These are phyloP conservation scores for Pseudonitzschia multiseries DNA, from an alignment of 108 stramenopile genomes.

Conservation along the genomic window DNA sequence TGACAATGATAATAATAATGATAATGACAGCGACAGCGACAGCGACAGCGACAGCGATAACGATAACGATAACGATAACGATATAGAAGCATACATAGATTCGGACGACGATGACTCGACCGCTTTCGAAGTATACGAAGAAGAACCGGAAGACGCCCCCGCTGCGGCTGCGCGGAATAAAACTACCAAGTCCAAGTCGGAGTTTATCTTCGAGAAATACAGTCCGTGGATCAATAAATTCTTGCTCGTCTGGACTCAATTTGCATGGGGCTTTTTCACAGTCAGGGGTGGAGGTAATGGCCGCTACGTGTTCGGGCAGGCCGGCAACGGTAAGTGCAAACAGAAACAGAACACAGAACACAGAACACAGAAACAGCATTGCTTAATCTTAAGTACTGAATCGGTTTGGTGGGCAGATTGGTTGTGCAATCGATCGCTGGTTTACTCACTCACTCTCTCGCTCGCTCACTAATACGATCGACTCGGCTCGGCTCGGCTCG, in stretches of 20 bases:
- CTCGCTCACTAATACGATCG: background rate
- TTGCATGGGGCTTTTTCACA: background rate
- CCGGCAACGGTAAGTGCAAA: constrained; percentile 4
- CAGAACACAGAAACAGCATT: no score
- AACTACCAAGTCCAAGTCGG: background rate
- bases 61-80: background rate
- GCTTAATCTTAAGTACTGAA: no score
- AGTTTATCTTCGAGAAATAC: background rate
- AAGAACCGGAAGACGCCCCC: no score
- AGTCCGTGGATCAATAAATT: background rate
- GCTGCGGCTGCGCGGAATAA: background rate
- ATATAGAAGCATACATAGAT: background rate
- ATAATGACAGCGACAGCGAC: background rate
- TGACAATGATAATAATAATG: background rate
- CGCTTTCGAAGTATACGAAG: background rate
- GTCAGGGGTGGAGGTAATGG: background rate
- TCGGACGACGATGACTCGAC: background rate
- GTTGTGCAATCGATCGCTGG: background rate
- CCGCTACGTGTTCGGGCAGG: background rate
- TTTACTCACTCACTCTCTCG: background rate
- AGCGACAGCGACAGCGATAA: background rate
- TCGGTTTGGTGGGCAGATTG: background rate
- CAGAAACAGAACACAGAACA: no score
- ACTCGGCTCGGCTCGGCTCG: background rate
- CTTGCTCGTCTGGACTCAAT: background rate